Base-by-base conservation (phyloP, 257 asterid genomes). In the Solanum rostratum region DNA sequence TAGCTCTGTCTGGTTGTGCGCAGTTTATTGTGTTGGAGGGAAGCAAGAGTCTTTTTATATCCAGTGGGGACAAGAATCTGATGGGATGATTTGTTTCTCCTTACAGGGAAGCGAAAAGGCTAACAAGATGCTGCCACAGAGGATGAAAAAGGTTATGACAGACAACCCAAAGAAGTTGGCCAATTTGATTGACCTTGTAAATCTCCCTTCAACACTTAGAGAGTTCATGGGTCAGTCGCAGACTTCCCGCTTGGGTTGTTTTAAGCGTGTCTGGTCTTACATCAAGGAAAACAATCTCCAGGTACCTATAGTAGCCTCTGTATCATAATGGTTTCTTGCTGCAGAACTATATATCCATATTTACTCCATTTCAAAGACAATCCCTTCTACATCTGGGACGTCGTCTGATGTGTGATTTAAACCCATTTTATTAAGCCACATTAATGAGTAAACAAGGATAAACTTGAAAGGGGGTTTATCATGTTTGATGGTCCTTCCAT, bases 171-270 rank as follows among this genome's bases (percentile, higher is more conserved):
- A 96, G 92, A 93, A 92, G 86, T 90, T 95, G 52, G 95, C 97
- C 6, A 86, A 90, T 12, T 86, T 96, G 92, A 95, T 96, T 49
- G 98, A 96, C 91, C 90, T 96, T 1, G 95, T 94, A 37, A 96
- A 96, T 84, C 92, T 96, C 60, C 98, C 99, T 69, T 89, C 93
- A 5, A 88, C 91, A 20, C 95, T 96, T 50, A 86, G 98, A 87
- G 97, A 96, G 65, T 96, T 96, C 88, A 90, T 92, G 97, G 99
- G 98, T 30, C 98, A 90, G 87, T 93, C 98, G n/a, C 99, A 93
- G 90, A 92, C 96, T 88, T 93, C 98, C 18, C 99, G 95, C 33
- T 85, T 96, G 84, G 91, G 90, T 83, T 95, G 97, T 89, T 96
- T 96, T 85, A 91, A 69, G 91, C 91, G 88, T 30, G 97, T 93